Percentiles rank a stretch among this genome's conserved stretches.
Evolutionary conservation across 495 filamentous ascomycete genomes (phyloP).

Genomic region (Penicillium angulare): DNA sequence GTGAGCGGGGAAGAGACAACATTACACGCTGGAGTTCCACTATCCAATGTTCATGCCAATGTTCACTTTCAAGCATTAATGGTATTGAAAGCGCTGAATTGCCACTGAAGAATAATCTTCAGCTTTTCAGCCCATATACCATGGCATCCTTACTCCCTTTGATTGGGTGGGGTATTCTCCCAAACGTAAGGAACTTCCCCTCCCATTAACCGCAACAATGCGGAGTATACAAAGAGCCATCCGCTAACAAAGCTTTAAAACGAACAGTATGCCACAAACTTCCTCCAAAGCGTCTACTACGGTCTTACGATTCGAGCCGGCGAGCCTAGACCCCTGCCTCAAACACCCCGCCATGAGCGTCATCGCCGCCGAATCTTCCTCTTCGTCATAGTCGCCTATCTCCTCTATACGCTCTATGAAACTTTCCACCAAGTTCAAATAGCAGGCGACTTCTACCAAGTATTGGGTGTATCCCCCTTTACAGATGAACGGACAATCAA

Average conservation of each 20-base stretch:
- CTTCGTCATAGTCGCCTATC: constrained; percentile 75
- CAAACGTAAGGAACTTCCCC: constrained; percentile 51
- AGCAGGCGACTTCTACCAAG: constrained; percentile 72
- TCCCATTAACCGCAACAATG: background rate
- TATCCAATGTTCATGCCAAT: background rate
- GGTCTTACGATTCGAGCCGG: constrained; percentile 87
- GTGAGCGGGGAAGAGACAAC: constrained; percentile 15
- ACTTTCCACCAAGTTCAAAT: constrained; percentile 75
- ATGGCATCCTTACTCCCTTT: constrained; percentile 63
- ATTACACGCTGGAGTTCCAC: background rate
- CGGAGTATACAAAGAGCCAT: constrained; percentile 1
- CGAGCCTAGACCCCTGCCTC: constrained; percentile 74
- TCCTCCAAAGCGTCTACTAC: constrained; percentile 81
- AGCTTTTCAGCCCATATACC: background rate
- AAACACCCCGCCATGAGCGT: constrained; percentile 61
- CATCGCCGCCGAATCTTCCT: constrained; percentile 82
- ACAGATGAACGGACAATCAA: constrained; percentile 76
- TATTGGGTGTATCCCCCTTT: constrained; percentile 63
- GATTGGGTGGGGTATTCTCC: constrained; percentile 77
- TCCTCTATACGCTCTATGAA: constrained; percentile 93
- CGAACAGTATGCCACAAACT: constrained; percentile 69
- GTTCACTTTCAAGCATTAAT: background rate
- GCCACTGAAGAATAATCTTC: background rate
- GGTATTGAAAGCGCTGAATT: background rate
- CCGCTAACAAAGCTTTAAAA: background rate